Evolutionary conservation across 2,329 filamentous ascomycete genomes (phyloP), one percentile per base, ranked within the genome.

Genomic region (Podosphaera fusca): DNA sequence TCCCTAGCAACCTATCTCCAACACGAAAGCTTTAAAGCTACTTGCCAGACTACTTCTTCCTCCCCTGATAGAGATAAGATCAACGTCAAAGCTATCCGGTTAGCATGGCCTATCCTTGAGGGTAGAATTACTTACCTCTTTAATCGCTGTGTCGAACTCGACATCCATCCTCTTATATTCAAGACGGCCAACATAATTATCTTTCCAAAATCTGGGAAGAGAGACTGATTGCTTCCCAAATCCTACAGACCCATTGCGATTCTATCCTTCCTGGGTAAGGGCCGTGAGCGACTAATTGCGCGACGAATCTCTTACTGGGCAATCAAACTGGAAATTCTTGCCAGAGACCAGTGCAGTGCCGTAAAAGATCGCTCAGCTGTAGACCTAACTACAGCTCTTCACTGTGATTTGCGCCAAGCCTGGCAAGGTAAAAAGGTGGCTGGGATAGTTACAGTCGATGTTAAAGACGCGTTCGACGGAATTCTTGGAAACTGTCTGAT

Each of bases 361-460:
- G 30, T 3, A 34, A 52, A 33, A 34, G 4, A 36, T 14, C 50
- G 50, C 30, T 52, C 50, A 52, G 50, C 50, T 12, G 33, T 36
- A 33, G 50, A 52, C 14, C 36, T 52, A 52, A 35, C 14, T n/a
- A 52, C 50, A 29, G 50, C 30, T 8, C 33, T 52, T 8, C n/a
- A 34, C 6, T 52, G 4, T 29, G 50, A 52, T 52, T 34, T 36
- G 33, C 33, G 33, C 33, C n/a, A 52, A 29, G 50, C 50, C 9
- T 14, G n/a, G n/a, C 29, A 14, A 34, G 33, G 36, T 34, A 14
- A 33, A 36, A 52, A 52, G n/a, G 33, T 52, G n/a, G 50, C 33
- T 34, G 50, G 50, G 33, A 52, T 52, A 21, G 50, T 52, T n/a
- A 52, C 50, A 36, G 31, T 52, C 36, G 50, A 52, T 52, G 50